Percentiles rank a stretch among this genome's conserved stretches.
phyloP scores from a whole-genome alignment of 768 basidiomycete genomes.

The Lactarius hengduanensis region DNA sequence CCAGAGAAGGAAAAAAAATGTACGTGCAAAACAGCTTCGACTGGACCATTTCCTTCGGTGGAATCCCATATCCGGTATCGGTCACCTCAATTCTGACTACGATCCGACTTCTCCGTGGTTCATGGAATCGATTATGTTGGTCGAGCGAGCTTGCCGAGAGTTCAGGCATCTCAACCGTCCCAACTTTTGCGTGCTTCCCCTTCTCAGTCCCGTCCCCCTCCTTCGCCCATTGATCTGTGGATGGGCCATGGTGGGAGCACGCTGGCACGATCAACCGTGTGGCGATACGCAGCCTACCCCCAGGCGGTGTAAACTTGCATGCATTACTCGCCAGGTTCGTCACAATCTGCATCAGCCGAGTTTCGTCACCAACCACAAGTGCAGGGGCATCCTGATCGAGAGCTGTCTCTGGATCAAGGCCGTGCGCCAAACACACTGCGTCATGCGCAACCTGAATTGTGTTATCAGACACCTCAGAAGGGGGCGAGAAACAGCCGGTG shows the following conservation, averaged over 20 bases:
- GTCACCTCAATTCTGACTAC: slow-evolving; percentile 84
- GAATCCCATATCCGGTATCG: slow-evolving; percentile 70
- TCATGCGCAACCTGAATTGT: slow-evolving; percentile 51
- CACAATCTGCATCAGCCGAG: slow-evolving; percentile 74
- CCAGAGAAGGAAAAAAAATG: not conserved
- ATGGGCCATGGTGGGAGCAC: slow-evolving; percentile 15
- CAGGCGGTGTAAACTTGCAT: slow-evolving; percentile 74
- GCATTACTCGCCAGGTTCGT: slow-evolving; percentile 86
- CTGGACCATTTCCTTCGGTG: slow-evolving; percentile 64
- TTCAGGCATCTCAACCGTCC: slow-evolving; percentile 2
- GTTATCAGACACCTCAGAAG: not conserved
- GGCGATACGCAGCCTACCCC: slow-evolving; percentile 63
- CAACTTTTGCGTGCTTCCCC: not conserved
- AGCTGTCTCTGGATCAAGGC: slow-evolving; percentile 46
- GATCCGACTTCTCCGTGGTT: slow-evolving; percentile 54
- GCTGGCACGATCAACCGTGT: slow-evolving; percentile 55
- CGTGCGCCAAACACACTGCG: slow-evolving; percentile 60
- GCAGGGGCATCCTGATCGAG: slow-evolving; percentile 53
- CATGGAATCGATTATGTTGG: slow-evolving; percentile 50
- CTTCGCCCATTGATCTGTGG: not conserved
- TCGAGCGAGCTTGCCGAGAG: slow-evolving; percentile 40
- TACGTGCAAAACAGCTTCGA: slow-evolving; percentile 68
- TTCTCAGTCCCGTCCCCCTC: not conserved
- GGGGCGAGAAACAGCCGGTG: not conserved
- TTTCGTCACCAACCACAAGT: slow-evolving; percentile 81